Base-by-base conservation (phyloP, 768 basidiomycete genomes). In the Filobasidium floriforme region DNA sequence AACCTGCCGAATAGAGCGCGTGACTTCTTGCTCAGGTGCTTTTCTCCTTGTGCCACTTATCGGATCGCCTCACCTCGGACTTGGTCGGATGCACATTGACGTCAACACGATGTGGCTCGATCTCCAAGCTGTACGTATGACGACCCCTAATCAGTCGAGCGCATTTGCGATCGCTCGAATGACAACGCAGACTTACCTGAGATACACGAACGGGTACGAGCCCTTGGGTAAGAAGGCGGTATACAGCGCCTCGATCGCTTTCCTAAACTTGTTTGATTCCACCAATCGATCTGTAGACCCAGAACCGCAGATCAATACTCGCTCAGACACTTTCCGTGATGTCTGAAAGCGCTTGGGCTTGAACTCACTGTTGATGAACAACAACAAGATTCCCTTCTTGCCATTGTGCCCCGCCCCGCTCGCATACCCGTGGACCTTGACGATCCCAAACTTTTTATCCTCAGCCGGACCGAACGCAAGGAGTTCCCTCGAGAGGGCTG, bases 31-130 rank as follows among this genome's bases (percentile, higher is more conserved):
- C 9, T 37, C 32, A 49, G 22, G 12, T 3, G 6, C 15, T 3
- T 49, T 49, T 22, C 46, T 49, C 6, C 46, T 6, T 49, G 4
- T 18, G 46, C 12, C 46, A 49, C 15, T 5, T 12, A 15, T 49
- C 46, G 15, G 5, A 6, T n/a, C 5, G 49, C 43, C 73, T 66
- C 28, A 78, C 92, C 76, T 97, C 93, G 54, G 89, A 88, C 76
- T 99, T 99, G 1, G 96, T 98, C 0, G 94, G 96, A 75, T 97
- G 93, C 9, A 98, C 92, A 72, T 99, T 99, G 62, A 97, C 93
- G 72, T 99, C 96, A 19, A 99, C 88, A 28, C 88, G 86, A 37
- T 85, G 83, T 0, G 92, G 91, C 68, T 92, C 87, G 71, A 97
- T 87, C 49, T 86, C 82, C 51, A 98, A 77, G 71, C 92, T 93